A percentile compares a stretch with the other conserved stretches of the same genome.
phyloP scores from a whole-genome alignment of 106 monocot genomes.

The Apostasia ramifera region DNA sequence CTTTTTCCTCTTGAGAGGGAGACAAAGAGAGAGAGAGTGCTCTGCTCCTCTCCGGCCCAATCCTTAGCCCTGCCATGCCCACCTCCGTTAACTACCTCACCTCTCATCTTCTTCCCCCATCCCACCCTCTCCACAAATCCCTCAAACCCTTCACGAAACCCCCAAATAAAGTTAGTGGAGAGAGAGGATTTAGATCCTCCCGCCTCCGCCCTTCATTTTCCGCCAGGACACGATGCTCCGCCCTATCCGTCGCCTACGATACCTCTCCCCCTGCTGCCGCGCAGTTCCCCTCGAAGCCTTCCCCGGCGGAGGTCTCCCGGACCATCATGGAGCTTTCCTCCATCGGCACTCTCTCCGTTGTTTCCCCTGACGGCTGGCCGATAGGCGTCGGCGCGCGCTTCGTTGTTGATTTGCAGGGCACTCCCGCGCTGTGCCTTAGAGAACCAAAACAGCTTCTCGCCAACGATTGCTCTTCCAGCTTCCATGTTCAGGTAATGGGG shows the following conservation, averaged over 20 bases:
- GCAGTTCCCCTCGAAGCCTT: conserved; percentile 19
- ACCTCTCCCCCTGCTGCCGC: not conserved
- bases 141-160: not conserved
- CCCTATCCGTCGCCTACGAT: conserved; percentile 19
- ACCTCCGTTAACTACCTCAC: not conserved
- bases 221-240: conserved; percentile 15
- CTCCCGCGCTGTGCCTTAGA: conserved; percentile 65
- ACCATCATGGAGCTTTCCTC: conserved; percentile 81
- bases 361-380: conserved; percentile 53
- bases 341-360: conserved; percentile 65
- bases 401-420: conserved; percentile 60
- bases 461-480: conserved; percentile 40
- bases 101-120: not conserved
- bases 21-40: not conserved
- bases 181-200: not conserved
- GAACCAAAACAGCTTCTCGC: conserved; percentile 18
- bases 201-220: not conserved
- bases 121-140: not conserved
- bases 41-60: not conserved
- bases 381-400: conserved; percentile 80
- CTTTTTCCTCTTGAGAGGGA: no score
- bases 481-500: conserved; percentile 68
- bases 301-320: conserved; percentile 77
- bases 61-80: not conserved
- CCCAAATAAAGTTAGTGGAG: not conserved